These are phyloP conservation scores for Vitellaria paradoxa DNA, from an alignment of 179 eudicot species.

Conservation along the genomic window DNA sequence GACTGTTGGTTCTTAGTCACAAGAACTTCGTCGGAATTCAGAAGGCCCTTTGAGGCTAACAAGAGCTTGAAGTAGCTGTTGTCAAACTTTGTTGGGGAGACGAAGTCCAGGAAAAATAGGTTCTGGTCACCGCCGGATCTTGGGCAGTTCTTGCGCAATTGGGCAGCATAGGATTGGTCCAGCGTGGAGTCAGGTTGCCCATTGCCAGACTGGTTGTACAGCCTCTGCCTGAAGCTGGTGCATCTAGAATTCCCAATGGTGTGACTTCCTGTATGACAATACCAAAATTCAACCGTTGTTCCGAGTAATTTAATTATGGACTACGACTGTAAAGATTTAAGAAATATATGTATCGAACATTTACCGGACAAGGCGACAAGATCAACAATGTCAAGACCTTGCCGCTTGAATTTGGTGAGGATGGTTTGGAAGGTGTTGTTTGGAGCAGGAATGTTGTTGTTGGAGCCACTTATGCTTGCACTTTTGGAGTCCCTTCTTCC, in stretches of 20 bases:
- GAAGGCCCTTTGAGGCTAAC: slow-evolving; percentile 54
- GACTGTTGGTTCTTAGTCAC: slow-evolving; percentile 48
- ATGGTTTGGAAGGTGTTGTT: slow-evolving; percentile 80
- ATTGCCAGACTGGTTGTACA: slow-evolving; percentile 69
- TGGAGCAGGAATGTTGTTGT: slow-evolving; percentile 85
- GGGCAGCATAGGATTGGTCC: slow-evolving; percentile 50
- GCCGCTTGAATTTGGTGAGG: slow-evolving; percentile 58
- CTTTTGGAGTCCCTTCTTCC: slow-evolving; percentile 79
- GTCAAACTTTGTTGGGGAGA: slow-evolving; percentile 60
- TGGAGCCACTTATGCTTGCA: slow-evolving; percentile 86
- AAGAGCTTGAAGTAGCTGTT: slow-evolving; percentile 71
- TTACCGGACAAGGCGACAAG: slow-evolving; percentile 81
- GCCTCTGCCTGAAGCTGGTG: slow-evolving; percentile 75
- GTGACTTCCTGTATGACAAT: slow-evolving; percentile 54
- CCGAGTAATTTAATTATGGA: neutral
- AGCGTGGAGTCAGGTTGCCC: slow-evolving; percentile 52
- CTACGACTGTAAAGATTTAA: neutral
- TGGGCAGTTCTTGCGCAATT: slow-evolving; percentile 61
- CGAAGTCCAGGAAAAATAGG: slow-evolving; percentile 55
- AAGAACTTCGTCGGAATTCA: slow-evolving; percentile 70
- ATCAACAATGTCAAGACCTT: slow-evolving; percentile 72
- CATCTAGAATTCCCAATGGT: slow-evolving; percentile 86
- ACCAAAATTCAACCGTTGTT: neutral
- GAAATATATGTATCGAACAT: slow-evolving; percentile 11
- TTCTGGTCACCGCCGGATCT: slow-evolving; percentile 76